Conservation (phyloP, 2,329 filamentous ascomycete genomes). For the Penicillium sp. region DNA sequence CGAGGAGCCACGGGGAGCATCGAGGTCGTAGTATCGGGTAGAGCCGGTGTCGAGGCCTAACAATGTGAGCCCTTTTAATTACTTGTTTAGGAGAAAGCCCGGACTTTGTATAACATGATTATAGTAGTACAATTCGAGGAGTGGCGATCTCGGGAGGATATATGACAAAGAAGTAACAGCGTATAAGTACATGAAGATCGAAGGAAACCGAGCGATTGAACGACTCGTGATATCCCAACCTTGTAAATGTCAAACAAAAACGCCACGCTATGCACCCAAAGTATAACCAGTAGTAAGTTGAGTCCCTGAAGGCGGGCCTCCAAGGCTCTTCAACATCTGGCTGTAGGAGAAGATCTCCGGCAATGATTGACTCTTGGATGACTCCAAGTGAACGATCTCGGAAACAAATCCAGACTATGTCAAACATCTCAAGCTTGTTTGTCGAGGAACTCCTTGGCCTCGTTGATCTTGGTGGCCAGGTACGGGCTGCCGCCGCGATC, state of each 20-base stretch:
- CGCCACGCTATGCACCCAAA: conserved; percentile 46
- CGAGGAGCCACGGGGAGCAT: background rate
- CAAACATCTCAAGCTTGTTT: conserved; percentile 54
- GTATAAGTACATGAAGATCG: conserved; percentile 64
- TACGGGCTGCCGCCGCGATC: conserved; percentile 97
- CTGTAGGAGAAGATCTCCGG: background rate
- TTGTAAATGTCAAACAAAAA: conserved; percentile 36
- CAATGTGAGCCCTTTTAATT: background rate
- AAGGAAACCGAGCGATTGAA: conserved; percentile 18
- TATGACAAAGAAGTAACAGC: conserved; percentile 45
- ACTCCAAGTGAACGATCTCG: background rate
- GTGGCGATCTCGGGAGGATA: conserved; percentile 64
- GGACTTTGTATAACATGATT: conserved; percentile 11
- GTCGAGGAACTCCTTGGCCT: conserved; percentile 94
- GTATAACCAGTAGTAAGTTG: conserved; percentile 20
- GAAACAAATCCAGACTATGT: background rate
- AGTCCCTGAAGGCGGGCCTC: conserved; percentile 17
- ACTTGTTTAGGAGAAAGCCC: background rate
- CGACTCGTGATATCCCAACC: conserved; percentile 17
- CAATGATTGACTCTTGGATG: background rate
- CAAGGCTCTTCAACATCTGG: conserved; percentile 3
- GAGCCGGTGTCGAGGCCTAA: background rate
- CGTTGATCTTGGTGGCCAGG: conserved; percentile 95
- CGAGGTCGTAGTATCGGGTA: background rate
- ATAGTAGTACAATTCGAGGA: conserved; percentile 46